Evolutionary conservation across 192 early-diverging fungal genomes (phyloP).

Genomic region (Chytriomyces sp.): DNA sequence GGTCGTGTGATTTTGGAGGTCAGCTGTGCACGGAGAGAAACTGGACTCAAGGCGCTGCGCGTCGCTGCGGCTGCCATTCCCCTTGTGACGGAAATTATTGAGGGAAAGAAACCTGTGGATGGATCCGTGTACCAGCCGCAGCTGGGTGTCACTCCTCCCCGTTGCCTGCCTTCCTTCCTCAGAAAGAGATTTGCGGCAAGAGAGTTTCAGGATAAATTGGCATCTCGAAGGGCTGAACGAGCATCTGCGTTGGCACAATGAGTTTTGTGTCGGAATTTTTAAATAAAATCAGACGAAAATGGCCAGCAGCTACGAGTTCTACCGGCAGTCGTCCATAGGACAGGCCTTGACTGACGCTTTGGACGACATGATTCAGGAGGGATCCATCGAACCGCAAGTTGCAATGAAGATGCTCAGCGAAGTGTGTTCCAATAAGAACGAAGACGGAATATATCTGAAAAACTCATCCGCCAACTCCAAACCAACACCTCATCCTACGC

Average conservation of each 20-base stretch:
- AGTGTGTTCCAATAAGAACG: slow-evolving; percentile 42
- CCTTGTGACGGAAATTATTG: slow-evolving; percentile 72
- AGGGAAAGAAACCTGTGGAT: slow-evolving; percentile 37
- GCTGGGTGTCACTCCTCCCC: slow-evolving; percentile 26
- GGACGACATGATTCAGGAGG: slow-evolving; percentile 90
- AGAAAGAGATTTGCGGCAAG: slow-evolving; percentile 6
- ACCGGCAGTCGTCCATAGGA: slow-evolving; percentile 75
- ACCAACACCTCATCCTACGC: too few relatives aligned
- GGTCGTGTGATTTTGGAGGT: slow-evolving; percentile 92
- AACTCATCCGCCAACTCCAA: too few relatives aligned
- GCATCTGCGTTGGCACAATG: background rate
- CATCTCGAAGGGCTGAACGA: slow-evolving; percentile 18
- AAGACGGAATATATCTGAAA: too few relatives aligned
- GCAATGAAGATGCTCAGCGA: slow-evolving; percentile 89
- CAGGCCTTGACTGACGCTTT: slow-evolving; percentile 93
- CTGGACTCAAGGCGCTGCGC: slow-evolving; percentile 77
- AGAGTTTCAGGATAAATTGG: slow-evolving; percentile 20
- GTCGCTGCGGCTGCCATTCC: slow-evolving; percentile 69
- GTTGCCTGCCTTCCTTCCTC: slow-evolving; percentile 36
- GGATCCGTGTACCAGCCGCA: slow-evolving; percentile 20
- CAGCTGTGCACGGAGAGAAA: slow-evolving; percentile 78
- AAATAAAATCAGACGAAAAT: too few relatives aligned
- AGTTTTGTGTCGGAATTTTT: too few relatives aligned
- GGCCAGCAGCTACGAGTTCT: slow-evolving; percentile 34
- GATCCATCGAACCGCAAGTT: slow-evolving; percentile 84